Percentiles rank a stretch among this genome's conserved stretches.
These are phyloP conservation scores for Backusella sp. DNA, from an alignment of 192 early-diverging fungal species.

Conservation along the genomic window DNA sequence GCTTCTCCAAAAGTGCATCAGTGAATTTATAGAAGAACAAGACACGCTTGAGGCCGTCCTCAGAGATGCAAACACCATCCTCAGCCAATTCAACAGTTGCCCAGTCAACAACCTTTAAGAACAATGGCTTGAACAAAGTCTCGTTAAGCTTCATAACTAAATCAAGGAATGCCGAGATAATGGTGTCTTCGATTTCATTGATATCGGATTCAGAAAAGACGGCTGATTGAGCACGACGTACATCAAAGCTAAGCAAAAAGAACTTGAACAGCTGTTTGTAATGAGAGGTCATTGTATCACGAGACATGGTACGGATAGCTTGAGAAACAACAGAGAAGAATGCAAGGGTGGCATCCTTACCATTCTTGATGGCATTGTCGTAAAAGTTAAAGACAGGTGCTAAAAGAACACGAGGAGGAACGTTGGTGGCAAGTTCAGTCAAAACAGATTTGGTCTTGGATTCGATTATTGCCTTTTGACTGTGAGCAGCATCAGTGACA, in stretches of 20 bases:
- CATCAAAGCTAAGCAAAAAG: slow-evolving; percentile 70
- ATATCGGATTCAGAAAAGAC: slow-evolving; percentile 39
- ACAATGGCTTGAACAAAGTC: slow-evolving; percentile 90
- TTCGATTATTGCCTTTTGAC: slow-evolving; percentile 39
- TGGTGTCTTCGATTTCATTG: slow-evolving; percentile 61
- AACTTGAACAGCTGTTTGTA: slow-evolving; percentile 85
- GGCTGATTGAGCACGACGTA: slow-evolving; percentile 41
- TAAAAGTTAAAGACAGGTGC: slow-evolving; percentile 56
- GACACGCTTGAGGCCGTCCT: slow-evolving; percentile 31
- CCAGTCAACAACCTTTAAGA: slow-evolving; percentile 85
- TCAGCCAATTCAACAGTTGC: slow-evolving; percentile 47
- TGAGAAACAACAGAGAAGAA: slow-evolving; percentile 69
- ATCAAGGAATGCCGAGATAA: slow-evolving; percentile 76
- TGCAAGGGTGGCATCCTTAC: slow-evolving; percentile 56
- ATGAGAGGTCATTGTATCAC: slow-evolving; percentile 63
- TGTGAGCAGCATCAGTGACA: slow-evolving; percentile 30
- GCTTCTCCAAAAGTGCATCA: slow-evolving; percentile 41
- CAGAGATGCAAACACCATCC: slow-evolving; percentile 19
- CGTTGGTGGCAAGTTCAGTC: slow-evolving; percentile 50
- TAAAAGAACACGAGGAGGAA: slow-evolving; percentile 64
- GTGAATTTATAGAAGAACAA: slow-evolving; percentile 47
- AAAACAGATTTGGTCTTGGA: slow-evolving; percentile 45
- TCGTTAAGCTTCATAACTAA: slow-evolving; percentile 93
- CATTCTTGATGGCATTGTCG: slow-evolving; percentile 47
- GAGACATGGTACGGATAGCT: slow-evolving; percentile 62